These are phyloP conservation scores for Lignosus rhinocerotis DNA, from an alignment of 1,284 basidiomycete genomes.

Conservation along the genomic window DNA sequence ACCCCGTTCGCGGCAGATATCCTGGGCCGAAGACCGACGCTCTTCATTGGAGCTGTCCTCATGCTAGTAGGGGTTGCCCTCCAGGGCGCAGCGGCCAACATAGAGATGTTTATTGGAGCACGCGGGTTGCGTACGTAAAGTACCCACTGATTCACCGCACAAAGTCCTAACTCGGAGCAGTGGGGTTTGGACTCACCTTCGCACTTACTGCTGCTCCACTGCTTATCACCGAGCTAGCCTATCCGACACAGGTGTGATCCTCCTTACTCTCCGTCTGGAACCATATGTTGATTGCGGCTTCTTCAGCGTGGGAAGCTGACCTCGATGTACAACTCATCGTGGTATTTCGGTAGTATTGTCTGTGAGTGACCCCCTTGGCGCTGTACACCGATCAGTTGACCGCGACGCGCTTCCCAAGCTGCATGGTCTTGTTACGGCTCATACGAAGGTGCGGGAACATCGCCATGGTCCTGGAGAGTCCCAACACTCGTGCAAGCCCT, in stretches of 20 bases:
- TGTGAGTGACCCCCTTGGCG: constrained; percentile 36
- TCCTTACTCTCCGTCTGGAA: not conserved
- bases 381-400: constrained; percentile 12
- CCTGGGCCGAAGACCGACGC: constrained; percentile 53
- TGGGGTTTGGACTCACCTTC: constrained; percentile 66
- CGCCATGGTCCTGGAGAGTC: constrained; percentile 65
- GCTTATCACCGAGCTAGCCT: constrained; percentile 69
- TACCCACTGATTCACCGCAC: constrained; percentile 3
- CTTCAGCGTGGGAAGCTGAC: constrained; percentile 58
- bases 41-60: constrained; percentile 59
- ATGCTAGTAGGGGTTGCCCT: constrained; percentile 61
- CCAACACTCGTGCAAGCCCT: constrained; percentile 69
- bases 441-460: constrained; percentile 45
- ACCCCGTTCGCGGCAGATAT: constrained; percentile 59
- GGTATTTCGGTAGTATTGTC: constrained; percentile 65
- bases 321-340: constrained; percentile 60
- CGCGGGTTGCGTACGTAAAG: constrained; percentile 52
- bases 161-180: constrained; percentile 33
- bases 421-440: constrained; percentile 58
- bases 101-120: constrained; percentile 58
- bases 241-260: constrained; percentile 61
- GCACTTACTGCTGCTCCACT: constrained; percentile 63
- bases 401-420: constrained; percentile 27
- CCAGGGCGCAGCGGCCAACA: constrained; percentile 49
- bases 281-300: not conserved